These are phyloP conservation scores for Monosporascus ibericus DNA, from an alignment of 2,329 filamentous ascomycete genomes.

Conservation along the genomic window DNA sequence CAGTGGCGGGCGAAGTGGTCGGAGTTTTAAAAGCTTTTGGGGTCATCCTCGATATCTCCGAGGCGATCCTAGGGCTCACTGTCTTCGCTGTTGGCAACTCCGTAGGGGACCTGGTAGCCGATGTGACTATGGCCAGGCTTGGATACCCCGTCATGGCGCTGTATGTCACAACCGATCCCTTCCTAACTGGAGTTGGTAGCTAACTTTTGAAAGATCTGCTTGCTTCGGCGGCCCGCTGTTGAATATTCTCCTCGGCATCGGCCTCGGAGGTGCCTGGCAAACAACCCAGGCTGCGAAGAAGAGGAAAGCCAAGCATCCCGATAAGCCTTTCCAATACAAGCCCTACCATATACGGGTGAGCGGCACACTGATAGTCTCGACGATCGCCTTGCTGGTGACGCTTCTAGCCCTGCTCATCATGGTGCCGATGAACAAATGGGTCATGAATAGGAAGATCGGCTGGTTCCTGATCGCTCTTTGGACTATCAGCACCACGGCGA, in stretches of 20 bases:
- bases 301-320: slow-evolving; percentile 61
- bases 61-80: slow-evolving; percentile 89
- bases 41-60: slow-evolving; percentile 85
- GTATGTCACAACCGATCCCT: slow-evolving; percentile 33
- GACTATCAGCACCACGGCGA: slow-evolving; percentile 71
- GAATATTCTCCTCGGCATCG: slow-evolving; percentile 91
- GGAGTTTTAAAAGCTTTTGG: slow-evolving; percentile 90
- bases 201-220: slow-evolving; percentile 53
- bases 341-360: slow-evolving; percentile 81
- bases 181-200: slow-evolving; percentile 4
- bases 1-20: slow-evolving; percentile 91
- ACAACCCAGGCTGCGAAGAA: slow-evolving; percentile 65
- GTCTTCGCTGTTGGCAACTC: slow-evolving; percentile 97
- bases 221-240: slow-evolving; percentile 99
- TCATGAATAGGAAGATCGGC: slow-evolving; percentile 77
- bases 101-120: slow-evolving; percentile 85
- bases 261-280: slow-evolving; percentile 86
- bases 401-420: slow-evolving; percentile 70
- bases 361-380: slow-evolving; percentile 78
- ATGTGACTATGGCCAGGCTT: slow-evolving; percentile 87
- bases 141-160: slow-evolving; percentile 95
- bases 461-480: slow-evolving; percentile 75
- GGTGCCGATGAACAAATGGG: slow-evolving; percentile 82
- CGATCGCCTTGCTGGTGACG: slow-evolving; percentile 75
- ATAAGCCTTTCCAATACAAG: slow-evolving; percentile 57